A percentile compares a stretch with the other conserved stretches of the same genome.
These are phyloP conservation scores for Orbilia javanica DNA, from an alignment of 2,329 filamentous ascomycete species.

Conservation along the genomic window DNA sequence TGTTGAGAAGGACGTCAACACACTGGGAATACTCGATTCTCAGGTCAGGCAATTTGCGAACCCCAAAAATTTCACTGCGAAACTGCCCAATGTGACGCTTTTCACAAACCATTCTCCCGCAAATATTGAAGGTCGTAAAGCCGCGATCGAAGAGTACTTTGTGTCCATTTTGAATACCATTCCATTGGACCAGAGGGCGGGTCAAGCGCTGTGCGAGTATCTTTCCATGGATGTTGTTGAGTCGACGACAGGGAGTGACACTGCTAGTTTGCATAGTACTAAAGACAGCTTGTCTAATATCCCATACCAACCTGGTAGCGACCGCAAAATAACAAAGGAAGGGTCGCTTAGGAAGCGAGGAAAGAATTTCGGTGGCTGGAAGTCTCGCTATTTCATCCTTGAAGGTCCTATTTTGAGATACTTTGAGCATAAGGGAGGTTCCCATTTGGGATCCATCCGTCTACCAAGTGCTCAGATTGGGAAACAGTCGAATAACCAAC, in stretches of 20 bases:
- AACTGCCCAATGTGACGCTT: conserved; percentile 83
- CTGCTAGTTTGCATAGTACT: conserved; percentile 68
- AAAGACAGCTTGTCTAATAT: conserved; percentile 62
- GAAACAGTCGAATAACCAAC: conserved; percentile 75
- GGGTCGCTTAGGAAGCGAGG: conserved; percentile 96
- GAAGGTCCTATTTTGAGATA: conserved; percentile 83
- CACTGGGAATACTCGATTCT: conserved; percentile 84
- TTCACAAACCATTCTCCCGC: conserved; percentile 95
- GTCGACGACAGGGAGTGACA: conserved; percentile 67
- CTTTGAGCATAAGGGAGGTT: conserved; percentile 89
- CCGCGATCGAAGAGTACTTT: conserved; percentile 85
- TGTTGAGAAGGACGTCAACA: conserved; percentile 88
- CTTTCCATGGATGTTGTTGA: conserved; percentile 77
- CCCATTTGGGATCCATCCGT: conserved; percentile 93
- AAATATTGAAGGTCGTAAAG: conserved; percentile 87
- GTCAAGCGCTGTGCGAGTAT: conserved; percentile 86
- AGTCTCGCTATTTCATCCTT: conserved; percentile 78
- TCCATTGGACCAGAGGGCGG: conserved; percentile 80
- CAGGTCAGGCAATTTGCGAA: conserved; percentile 76
- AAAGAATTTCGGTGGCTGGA: conserved; percentile 99
- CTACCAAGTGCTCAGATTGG: conserved; percentile 91
- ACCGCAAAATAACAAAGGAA: conserved; percentile 66
- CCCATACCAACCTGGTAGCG: conserved; percentile 64
- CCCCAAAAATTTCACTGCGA: conserved; percentile 75
- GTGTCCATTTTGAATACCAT: conserved; percentile 82